Percentiles rank a stretch among this genome's conserved stretches.
phyloP scores from a whole-genome alignment of 441 rosid genomes.

The Gossypium aridum region DNA sequence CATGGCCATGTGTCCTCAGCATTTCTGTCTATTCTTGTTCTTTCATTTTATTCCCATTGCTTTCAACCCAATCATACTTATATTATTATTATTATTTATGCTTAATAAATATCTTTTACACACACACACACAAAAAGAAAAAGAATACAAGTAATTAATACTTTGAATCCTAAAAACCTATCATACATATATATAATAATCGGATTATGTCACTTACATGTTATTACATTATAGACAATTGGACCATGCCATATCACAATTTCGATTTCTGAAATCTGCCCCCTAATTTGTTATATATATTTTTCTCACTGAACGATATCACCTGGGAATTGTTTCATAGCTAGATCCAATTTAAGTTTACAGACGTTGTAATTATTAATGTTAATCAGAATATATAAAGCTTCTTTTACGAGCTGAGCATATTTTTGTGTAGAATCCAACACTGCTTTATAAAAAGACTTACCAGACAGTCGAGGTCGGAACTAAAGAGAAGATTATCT shows the following conservation, averaged over 20 bases:
- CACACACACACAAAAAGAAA: too few relatives aligned
- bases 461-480: not conserved
- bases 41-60: constrained; percentile 8
- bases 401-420: not conserved
- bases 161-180: too few relatives aligned
- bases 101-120: not conserved
- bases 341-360: too few relatives aligned
- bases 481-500: too few relatives aligned
- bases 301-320: not conserved
- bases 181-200: too few relatives aligned
- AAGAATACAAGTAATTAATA: too few relatives aligned
- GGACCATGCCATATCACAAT: too few relatives aligned
- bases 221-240: too few relatives aligned
- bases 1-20: not conserved
- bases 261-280: too few relatives aligned
- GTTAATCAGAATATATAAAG: not conserved
- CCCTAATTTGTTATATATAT: too few relatives aligned
- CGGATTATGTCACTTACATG: too few relatives aligned
- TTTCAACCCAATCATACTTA: not conserved
- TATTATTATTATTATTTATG: not conserved
- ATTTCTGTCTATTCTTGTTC: not conserved
- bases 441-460: not conserved
- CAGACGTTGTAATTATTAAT: not conserved
- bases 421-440: not conserved
- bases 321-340: not conserved